Conservation (phyloP, 2,329 filamentous ascomycete genomes). For the Beauveria brongniartii region DNA sequence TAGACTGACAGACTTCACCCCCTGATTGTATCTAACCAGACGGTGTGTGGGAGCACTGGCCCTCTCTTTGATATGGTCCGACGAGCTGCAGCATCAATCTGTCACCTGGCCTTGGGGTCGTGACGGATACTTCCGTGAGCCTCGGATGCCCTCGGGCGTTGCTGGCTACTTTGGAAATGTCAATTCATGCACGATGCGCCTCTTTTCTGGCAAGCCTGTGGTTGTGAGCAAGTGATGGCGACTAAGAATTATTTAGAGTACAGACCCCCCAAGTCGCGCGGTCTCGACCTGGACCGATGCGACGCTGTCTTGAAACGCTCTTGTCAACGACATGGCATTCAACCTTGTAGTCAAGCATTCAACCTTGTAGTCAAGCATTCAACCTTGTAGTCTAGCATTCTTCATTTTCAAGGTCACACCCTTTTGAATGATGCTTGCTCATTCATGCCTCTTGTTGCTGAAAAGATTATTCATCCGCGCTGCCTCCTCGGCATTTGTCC, state of each 20-base stretch:
- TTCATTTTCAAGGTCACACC: not conserved
- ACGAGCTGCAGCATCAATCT: not conserved
- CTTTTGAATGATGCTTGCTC: not conserved
- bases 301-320: not conserved
- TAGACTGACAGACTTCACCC: not conserved
- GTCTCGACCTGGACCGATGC: not conserved
- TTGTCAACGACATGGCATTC: too few species aligned
- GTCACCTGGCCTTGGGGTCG: not conserved
- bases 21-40: not conserved
- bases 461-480: not conserved
- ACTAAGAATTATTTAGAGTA: not conserved
- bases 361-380: too few species aligned
- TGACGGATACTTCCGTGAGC: conserved; percentile 2
- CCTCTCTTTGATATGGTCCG: not conserved
- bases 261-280: not conserved
- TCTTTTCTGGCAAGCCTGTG: not conserved
- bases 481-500: conserved; percentile 3
- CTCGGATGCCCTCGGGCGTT: not conserved
- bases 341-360: too few species aligned
- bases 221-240: not conserved
- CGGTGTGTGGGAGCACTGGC: not conserved
- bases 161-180: too few species aligned
- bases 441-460: not conserved
- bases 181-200: not conserved
- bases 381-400: too few species aligned